phyloP scores from a whole-genome alignment of 1,139 yeast genomes.

The Casaregolazyma lundiana region DNA sequence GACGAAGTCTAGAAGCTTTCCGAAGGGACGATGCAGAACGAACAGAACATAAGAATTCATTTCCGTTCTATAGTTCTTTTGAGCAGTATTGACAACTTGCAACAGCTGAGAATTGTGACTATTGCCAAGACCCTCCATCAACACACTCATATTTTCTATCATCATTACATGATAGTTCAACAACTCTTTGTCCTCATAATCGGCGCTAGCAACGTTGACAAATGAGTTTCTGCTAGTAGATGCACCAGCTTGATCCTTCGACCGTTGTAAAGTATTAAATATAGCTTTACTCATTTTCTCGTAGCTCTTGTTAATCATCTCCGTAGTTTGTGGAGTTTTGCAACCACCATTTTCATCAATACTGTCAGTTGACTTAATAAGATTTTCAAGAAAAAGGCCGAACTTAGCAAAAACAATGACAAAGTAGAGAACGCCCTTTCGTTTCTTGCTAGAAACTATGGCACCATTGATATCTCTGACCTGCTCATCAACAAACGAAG shows the following conservation, averaged over 20 bases:
- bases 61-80: constrained; percentile 41
- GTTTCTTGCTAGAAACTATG: constrained; percentile 40
- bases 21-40: constrained; percentile 55
- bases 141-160: constrained; percentile 58
- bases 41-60: constrained; percentile 46
- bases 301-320: constrained; percentile 43
- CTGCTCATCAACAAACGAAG: constrained; percentile 52
- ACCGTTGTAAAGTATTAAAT: constrained; percentile 29
- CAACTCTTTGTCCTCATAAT: constrained; percentile 53
- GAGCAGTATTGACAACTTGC: constrained; percentile 33
- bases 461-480: constrained; percentile 51
- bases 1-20: constrained; percentile 62
- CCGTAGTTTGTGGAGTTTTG: constrained; percentile 18
- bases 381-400: constrained; percentile 35
- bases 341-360: not conserved
- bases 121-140: constrained; percentile 47
- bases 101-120: constrained; percentile 32
- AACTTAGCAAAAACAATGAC: constrained; percentile 45
- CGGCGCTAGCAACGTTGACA: constrained; percentile 19
- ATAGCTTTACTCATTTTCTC: constrained; percentile 33
- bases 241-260: constrained; percentile 26
- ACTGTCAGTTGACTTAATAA: not conserved
- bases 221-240: constrained; percentile 14
- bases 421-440: constrained; percentile 41
- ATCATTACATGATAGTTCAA: constrained; percentile 56